These are phyloP conservation scores for Setaria viridis DNA, from an alignment of 202 grass and related monocot genomes.

Conservation along the genomic window DNA sequence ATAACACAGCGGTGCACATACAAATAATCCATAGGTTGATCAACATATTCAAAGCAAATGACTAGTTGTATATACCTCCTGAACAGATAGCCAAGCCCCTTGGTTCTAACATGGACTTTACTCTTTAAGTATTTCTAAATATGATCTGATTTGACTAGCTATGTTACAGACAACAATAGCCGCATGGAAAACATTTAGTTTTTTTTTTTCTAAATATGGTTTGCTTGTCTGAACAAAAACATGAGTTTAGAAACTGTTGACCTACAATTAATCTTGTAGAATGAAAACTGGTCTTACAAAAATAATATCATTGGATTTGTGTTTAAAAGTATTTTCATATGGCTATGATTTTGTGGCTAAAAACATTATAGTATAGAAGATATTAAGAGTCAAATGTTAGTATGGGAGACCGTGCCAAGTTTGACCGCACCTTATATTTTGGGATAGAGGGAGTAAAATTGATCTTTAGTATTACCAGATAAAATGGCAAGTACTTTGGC, in stretches of 20 bases:
- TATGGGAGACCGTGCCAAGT: too few species aligned
- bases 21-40: not conserved
- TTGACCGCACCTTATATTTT: too few species aligned
- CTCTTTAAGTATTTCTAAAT: slow-evolving; percentile 6
- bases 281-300: too few species aligned
- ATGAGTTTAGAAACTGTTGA: not conserved
- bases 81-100: not conserved
- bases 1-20: not conserved
- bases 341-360: too few species aligned
- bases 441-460: slow-evolving; percentile 1
- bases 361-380: too few species aligned
- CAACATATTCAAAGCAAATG: slow-evolving; percentile 4
- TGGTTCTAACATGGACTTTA: slow-evolving; percentile 10
- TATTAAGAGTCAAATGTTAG: too few species aligned
- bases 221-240: slow-evolving; percentile 6
- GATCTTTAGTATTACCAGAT: slow-evolving; percentile 10
- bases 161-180: not conserved
- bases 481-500: not conserved
- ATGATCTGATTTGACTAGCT: slow-evolving; percentile 3
- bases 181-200: not conserved
- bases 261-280: too few species aligned
- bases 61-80: not conserved
- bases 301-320: too few species aligned
- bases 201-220: not conserved
- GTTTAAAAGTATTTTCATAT: too few species aligned